Conservation (phyloP, 805 yeast species). For the Komagataella pseudopastoris region DNA sequence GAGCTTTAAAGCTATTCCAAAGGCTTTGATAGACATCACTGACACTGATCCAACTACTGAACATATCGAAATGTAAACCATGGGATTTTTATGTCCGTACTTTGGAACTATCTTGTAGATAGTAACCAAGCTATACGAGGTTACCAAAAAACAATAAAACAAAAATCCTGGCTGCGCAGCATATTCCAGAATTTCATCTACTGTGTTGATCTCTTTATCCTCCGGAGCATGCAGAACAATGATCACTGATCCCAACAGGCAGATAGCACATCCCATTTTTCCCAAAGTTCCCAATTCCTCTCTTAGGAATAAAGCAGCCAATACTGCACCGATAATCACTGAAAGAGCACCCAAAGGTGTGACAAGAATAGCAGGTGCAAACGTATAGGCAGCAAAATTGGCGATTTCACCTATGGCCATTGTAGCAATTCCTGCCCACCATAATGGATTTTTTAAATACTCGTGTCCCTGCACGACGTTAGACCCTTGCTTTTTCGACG, state of each 20-base stretch:
- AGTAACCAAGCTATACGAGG: slow-evolving; percentile 60
- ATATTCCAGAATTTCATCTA: slow-evolving; percentile 72
- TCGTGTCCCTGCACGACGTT: slow-evolving; percentile 58
- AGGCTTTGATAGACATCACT: slow-evolving; percentile 86
- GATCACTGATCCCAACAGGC: slow-evolving; percentile 76
- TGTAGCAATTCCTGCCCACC: slow-evolving; percentile 90
- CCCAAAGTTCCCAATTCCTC: slow-evolving; percentile 85
- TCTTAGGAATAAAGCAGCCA: slow-evolving; percentile 73
- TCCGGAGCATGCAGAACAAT: slow-evolving; percentile 89
- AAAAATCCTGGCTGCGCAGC: slow-evolving; percentile 72
- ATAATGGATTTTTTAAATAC: slow-evolving; percentile 71
- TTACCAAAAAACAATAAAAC: slow-evolving; percentile 49
- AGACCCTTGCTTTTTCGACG: slow-evolving; percentile 47
- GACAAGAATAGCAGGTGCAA: slow-evolving; percentile 87
- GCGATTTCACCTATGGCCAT: slow-evolving; percentile 91
- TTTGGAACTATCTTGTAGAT: slow-evolving; percentile 73
- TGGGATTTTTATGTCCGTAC: slow-evolving; percentile 70
- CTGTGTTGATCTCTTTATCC: slow-evolving; percentile 80
- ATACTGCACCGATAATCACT: slow-evolving; percentile 83
- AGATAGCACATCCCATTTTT: slow-evolving; percentile 85
- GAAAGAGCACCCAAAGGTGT: slow-evolving; percentile 87
- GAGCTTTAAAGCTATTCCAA: slow-evolving; percentile 81
- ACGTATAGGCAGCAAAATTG: slow-evolving; percentile 88
- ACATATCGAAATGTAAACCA: slow-evolving; percentile 82
- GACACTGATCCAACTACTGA: slow-evolving; percentile 84